Evolutionary conservation across 129 eudicot genomes (phyloP), one percentile per base, ranked within the genome.

Genomic region (Kitagawia praeruptora): DNA sequence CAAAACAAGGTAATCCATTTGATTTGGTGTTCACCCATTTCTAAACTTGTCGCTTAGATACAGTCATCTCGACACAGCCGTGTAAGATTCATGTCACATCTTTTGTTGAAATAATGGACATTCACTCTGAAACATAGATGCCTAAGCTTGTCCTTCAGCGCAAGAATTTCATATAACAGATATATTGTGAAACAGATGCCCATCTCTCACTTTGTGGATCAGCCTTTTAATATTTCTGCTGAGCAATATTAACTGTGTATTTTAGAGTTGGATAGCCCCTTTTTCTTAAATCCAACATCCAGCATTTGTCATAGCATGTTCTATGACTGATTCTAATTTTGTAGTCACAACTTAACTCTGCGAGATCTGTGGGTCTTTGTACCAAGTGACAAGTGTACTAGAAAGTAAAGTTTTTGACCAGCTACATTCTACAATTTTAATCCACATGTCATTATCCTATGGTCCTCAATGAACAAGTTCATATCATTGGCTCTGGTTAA

Each of bases 1-100:
- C 97, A 92, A 85, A 95, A 95, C 80, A 95, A 95, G 98, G 97
- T 95, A 87, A 21, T 54, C 70, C 37, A 47, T 42, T 21, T 46
- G 44, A 39, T 63, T 67, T 41, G 7, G 21, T 21, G 54, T 34
- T 71, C 21, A 42, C 53, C 49, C 19, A n/a, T 73, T 73, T 42
- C 28, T 73, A 42, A 41, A 42, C 14, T 42, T 42, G 16, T 73
- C 4, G 28, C 54, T 73, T 42, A 10, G 5, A 21, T 42, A 73
- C 67, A 58, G 67, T n/a, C 38, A 12, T 73, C 37, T 73, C 47
- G 39, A 44, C 19, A 44, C 53, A 18, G 46, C 5, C 75, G 39
- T 70, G 47, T 38, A 38, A 38, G 2, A 39, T 66, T 70, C 75
- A 39, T 6, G 38, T 70, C 15, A 8, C 41, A 66, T 66, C 41